Percentiles rank a stretch among this genome's conserved stretches.
Evolutionary conservation across 371 early-diverging fungal genomes (phyloP).

Genomic region (Zychaea mexicana): DNA sequence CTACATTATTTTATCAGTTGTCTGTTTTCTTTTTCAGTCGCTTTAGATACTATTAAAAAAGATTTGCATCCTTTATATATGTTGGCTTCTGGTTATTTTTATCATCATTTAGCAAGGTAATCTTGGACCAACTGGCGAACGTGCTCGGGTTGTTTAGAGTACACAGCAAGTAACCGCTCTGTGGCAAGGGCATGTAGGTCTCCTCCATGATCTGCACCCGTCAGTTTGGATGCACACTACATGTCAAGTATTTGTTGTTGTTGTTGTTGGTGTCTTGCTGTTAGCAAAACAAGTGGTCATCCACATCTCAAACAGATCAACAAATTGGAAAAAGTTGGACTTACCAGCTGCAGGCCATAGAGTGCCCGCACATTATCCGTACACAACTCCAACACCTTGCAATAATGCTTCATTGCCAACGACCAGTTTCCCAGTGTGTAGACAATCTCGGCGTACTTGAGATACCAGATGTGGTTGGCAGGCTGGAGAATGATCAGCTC

Average conservation of each 20-base stretch:
- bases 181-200: slow-evolving; percentile 66
- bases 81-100: too few species aligned
- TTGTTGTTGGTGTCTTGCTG: too few species aligned
- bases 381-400: slow-evolving; percentile 76
- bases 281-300: too few species aligned
- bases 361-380: slow-evolving; percentile 74
- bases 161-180: slow-evolving; percentile 58
- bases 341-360: slow-evolving; percentile 76
- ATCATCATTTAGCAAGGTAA: slow-evolving; percentile 20
- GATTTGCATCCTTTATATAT: background rate
- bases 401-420: slow-evolving; percentile 74
- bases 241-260: too few species aligned
- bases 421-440: slow-evolving; percentile 65
- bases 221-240: slow-evolving; percentile 44
- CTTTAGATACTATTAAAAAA: background rate
- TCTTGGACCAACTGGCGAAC: slow-evolving; percentile 29
- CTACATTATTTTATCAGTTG: too few species aligned
- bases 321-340: too few species aligned
- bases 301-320: too few species aligned
- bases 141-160: slow-evolving; percentile 24
- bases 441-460: slow-evolving; percentile 87
- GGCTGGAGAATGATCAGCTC: slow-evolving; percentile 86
- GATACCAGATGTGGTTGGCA: slow-evolving; percentile 78
- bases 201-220: slow-evolving; percentile 43
- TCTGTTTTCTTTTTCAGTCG: too few species aligned